Evolutionary conservation across 2,329 filamentous ascomycete genomes (phyloP), one percentile per base, ranked within the genome.

Genomic region (Claviceps quebecensis): DNA sequence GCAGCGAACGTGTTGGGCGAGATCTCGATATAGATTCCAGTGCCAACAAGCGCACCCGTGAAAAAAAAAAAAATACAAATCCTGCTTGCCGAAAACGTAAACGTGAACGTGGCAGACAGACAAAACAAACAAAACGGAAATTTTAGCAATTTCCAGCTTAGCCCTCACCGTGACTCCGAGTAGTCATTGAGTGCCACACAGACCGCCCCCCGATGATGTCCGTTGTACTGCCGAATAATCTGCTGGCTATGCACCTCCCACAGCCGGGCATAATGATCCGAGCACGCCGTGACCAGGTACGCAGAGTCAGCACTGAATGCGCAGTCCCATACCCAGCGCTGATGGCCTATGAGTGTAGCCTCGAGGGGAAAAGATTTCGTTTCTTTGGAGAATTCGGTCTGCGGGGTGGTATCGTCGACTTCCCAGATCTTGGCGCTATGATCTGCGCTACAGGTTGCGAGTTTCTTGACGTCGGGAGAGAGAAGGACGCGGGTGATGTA

Each of bases 261-360:
- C 52, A 96, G 71, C 17, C 90, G 77, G 2, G 90, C 90, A 64
- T 95, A 96, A 66, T 96, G 90, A 64, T 96, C 90, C 43, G 85
- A 91, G 65, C 88, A 95, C 5, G 90, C 89, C 0, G 90, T 96
- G 13, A 96, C 90, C 6, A 96, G 74, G 62, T 96, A 96, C 0
- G 90, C 90, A 37, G 84, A 90, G 65, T 96, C 90, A 26, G 90
- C 90, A 55, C 86, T 91, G 69, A 96, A 96, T 1, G 90, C 90
- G 62, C 90, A 96, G 66, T 96, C 90, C 90, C 90, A 96, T 1
- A 96, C 90, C 90, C 90, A 96, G 50, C 90, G 83, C 69, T 96
- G 90, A 68, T 96, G 90, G 51, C 86, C 87, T 22, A 86, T 86
- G 1, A 96, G 78, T 1, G 88, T 94, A 2, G 88, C 89, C 67